Evolutionary conservation across 257 asterid species (phyloP).

Genomic region (Jacaranda mimosifolia): DNA sequence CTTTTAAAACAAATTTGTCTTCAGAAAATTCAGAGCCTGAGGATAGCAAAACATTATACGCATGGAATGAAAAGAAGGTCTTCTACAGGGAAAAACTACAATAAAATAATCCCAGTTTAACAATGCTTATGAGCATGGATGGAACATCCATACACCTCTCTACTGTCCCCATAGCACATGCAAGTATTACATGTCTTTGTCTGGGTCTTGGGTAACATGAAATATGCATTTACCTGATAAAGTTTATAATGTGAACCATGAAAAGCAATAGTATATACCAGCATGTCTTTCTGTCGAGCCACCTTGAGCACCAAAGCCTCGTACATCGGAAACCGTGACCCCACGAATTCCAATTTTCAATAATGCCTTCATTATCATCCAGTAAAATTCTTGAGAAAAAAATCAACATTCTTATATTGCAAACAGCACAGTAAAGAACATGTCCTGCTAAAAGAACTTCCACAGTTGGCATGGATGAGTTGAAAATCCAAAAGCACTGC

Average conservation of each 20-base stretch:
- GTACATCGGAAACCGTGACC: slow-evolving; percentile 92
- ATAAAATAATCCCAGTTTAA: background rate
- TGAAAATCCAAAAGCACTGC: background rate
- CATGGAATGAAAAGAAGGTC: background rate
- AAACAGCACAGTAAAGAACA: background rate
- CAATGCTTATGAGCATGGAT: background rate
- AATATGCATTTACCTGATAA: slow-evolving; percentile 8
- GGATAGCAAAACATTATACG: slow-evolving; percentile 33
- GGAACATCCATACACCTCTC: too few relatives aligned
- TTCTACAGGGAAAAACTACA: background rate
- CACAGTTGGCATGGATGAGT: slow-evolving; percentile 4
- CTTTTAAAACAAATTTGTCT: slow-evolving; percentile 82
- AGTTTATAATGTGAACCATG: slow-evolving; percentile 26
- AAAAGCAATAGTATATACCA: slow-evolving; percentile 52
- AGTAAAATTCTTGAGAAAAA: slow-evolving; percentile 32
- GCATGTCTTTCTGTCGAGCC: slow-evolving; percentile 93
- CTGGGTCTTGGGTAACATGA: background rate
- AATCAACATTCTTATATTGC: background rate
- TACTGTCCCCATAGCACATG: background rate
- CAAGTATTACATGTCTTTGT: background rate
- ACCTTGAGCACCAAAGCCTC: slow-evolving; percentile 98
- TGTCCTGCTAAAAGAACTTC: background rate
- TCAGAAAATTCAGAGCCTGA: slow-evolving; percentile 95
- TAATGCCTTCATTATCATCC: slow-evolving; percentile 65
- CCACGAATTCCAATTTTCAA: slow-evolving; percentile 96